Conservation (phyloP, 2,329 filamentous ascomycete species). For the Xylaria sp. region DNA sequence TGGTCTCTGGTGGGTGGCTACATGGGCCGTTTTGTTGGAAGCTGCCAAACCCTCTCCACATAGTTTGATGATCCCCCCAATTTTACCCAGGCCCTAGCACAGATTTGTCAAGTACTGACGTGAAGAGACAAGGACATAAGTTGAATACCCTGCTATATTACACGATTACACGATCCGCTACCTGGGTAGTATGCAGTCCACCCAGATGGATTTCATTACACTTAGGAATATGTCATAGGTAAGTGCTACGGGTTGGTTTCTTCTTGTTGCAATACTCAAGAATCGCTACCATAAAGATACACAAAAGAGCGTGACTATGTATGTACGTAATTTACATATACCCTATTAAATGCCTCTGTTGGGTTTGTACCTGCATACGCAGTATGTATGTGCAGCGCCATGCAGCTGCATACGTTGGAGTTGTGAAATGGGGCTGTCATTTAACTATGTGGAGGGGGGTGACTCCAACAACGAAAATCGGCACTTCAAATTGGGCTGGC, state of each 20-base stretch:
- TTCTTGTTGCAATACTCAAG: background rate
- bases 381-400: background rate
- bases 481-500: background rate
- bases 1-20: background rate
- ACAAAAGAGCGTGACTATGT: background rate
- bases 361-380: background rate
- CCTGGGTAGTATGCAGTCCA: background rate
- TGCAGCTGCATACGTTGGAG: conserved; percentile 2
- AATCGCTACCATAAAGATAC: background rate
- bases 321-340: background rate
- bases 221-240: background rate
- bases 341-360: background rate
- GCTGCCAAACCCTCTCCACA: conserved; percentile 2
- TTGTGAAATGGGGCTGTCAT: conserved; percentile 14
- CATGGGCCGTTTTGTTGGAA: background rate
- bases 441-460: conserved; percentile 5
- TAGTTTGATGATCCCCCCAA: conserved; percentile 23
- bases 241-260: background rate
- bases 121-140: background rate
- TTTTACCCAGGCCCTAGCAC: conserved; percentile 11
- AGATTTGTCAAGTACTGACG: conserved; percentile 11
- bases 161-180: background rate
- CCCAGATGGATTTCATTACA: background rate
- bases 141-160: conserved; percentile 1
- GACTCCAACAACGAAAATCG: background rate